phyloP scores from a whole-genome alignment of 2,329 filamentous ascomycete species.

The Xylaria sp. region DNA sequence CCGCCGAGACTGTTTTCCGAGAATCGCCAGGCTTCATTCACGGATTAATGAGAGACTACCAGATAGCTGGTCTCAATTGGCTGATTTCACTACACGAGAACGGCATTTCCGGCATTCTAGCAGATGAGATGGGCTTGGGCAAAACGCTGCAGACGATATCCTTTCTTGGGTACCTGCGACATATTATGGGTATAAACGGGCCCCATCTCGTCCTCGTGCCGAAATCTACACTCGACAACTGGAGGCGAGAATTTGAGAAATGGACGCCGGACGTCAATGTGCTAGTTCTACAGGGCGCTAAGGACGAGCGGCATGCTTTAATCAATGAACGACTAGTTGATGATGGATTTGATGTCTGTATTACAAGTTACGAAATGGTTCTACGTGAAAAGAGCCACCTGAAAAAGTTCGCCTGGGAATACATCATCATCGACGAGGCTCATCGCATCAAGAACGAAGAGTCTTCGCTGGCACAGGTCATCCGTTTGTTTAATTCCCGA shows the following conservation, averaged over 20 bases:
- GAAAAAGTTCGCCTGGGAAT: constrained; percentile 99
- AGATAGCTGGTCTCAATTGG: constrained; percentile 96
- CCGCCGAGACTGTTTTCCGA: constrained; percentile 89
- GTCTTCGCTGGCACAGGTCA: constrained; percentile 95
- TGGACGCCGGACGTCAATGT: constrained; percentile 98
- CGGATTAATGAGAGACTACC: constrained; percentile 94
- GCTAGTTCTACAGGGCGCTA: constrained; percentile 91
- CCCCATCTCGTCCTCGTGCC: constrained; percentile 93
- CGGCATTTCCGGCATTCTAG: constrained; percentile 96
- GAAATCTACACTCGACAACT: constrained; percentile 98
- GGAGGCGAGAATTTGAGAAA: constrained; percentile 91
- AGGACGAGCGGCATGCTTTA: constrained; percentile 88
- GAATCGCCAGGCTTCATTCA: constrained; percentile 93
- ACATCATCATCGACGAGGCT: constrained; percentile 98
- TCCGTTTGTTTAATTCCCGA: constrained; percentile 93
- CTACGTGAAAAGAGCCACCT: constrained; percentile 92
- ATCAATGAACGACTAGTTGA: constrained; percentile 93
- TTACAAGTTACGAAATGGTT: constrained; percentile 99
- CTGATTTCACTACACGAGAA: constrained; percentile 98
- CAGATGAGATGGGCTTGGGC: constrained; percentile 98
- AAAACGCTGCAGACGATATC: constrained; percentile 98
- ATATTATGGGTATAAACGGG: constrained; percentile 87
- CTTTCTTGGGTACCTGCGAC: constrained; percentile 93
- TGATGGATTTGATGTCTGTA: constrained; percentile 96
- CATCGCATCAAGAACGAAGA: constrained; percentile 99